Base-by-base conservation (phyloP, 176 grass and related monocot species). In the Triticum monococcum region DNA sequence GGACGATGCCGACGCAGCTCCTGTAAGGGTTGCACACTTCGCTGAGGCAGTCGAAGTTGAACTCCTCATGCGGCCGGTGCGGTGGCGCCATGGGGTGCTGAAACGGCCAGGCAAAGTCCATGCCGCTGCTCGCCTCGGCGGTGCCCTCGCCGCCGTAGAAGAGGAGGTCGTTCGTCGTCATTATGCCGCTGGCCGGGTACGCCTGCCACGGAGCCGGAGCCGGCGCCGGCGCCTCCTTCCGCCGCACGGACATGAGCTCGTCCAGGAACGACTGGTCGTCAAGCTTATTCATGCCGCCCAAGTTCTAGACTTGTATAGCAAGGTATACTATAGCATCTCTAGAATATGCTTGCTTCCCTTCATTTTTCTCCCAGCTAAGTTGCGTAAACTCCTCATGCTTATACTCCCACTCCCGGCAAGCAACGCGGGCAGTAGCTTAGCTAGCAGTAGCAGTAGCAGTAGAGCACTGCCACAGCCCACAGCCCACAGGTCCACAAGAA, bases 201-300 rank as follows among this genome's bases (percentile, higher is more conserved):
- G 43, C 69, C 41, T 82, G 89, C 94, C 90, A 94, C 12, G 84
- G 81, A 68, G 41, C 30, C 8, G 80, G 81, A 68, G 43, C 31
- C 24, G 64, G 6, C 11, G 61, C 0, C 2, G 75, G 77, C 23
- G 24, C 43, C 43, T 75, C 24, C 75, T 96, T 91, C 75, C 87
- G 87, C 4, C 86, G 87, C 82, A 90, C 73, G 17, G 92, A 89
- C 85, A 94, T 88, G 56, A 97, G 94, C 88, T 97, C 95, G 60
- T 97, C 90, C 36, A 97, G 52, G 86, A 97, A 92, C 12, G 89
- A 82, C 32, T 90, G 86, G 87, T 97, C 95, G 38, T 94, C 95
- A 26, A 92, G 83, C 88, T 26, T 24, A 75, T 92, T 92, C 95
- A 92, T 94, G 63, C 22, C 25, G 57, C 25, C 13, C 12, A 46